Evolutionary conservation across 2,329 filamentous ascomycete genomes (phyloP), one percentile per base, ranked within the genome.

Genomic region (Pleomassaria siparia): DNA sequence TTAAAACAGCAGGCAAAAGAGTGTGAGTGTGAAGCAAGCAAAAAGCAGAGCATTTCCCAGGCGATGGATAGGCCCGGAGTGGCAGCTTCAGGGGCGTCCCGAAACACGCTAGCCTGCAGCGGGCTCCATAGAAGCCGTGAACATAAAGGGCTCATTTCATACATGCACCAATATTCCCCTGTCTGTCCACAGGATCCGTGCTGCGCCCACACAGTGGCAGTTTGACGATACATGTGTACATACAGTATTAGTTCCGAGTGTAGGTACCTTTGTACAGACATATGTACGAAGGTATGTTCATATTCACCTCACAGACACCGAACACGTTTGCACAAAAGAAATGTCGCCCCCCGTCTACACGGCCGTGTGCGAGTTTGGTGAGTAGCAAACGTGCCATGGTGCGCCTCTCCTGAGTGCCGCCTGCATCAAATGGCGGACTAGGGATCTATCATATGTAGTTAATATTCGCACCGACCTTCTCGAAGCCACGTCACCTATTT

Each of bases 51-150:
- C 35, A 11, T 21, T 21, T 37, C 35, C 35, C 21, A 37, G 35
- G 24, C 35, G 16, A 36, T 13, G 18, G 35, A 37, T 37, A 3
- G 4, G 9, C 21, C 8, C 12, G 12, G 9, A 37, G 35, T 18
- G 32, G 24, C 35, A 37, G 35, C 35, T 37, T 37, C 35, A 37
- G 35, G 35, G 35, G 35, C 35, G 35, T 37, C 35, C 35, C 35
- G 35, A 37, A 37, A 37, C 35, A 15, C 35, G 35, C 35, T 37
- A 37, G 35, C 35, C 18, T 24, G 18, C 20, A 13, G 20, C 20
- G 35, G 35, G 20, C 20, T 37, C 18, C 35, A 22, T 21, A 18
- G 35, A 20, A 3, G 35, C n/a, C 12, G 29, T n/a, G 8, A 30
- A 4, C 12, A 30, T 30, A 9, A 6, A 26, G 25, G 15, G 29